Percentiles rank a stretch among this genome's conserved stretches.
Evolutionary conservation across 2,329 filamentous ascomycete species (phyloP).

Genomic region (Ophiognomonia clavigignenti-juglandacearum): DNA sequence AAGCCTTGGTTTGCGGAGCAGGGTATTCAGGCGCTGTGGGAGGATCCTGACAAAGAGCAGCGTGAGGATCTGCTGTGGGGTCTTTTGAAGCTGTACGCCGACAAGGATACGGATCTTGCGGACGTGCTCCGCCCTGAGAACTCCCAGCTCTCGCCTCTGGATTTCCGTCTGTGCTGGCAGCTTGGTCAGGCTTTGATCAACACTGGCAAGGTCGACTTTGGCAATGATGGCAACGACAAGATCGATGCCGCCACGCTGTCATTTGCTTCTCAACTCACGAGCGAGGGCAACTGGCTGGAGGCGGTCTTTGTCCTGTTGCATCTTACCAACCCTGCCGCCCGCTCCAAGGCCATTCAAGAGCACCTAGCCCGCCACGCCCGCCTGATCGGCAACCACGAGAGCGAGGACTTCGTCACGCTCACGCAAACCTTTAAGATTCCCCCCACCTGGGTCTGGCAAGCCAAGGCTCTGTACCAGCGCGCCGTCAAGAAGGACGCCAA

Average conservation of each 20-base stretch:
- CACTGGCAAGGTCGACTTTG: constrained; percentile 46
- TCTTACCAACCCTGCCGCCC: constrained; percentile 58
- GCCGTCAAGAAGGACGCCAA: constrained; percentile 64
- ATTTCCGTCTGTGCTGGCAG: constrained; percentile 79
- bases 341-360: constrained; percentile 65
- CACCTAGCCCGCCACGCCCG: constrained; percentile 69
- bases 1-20: constrained; percentile 66
- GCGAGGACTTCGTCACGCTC: constrained; percentile 53
- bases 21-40: constrained; percentile 53
- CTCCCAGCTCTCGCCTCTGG: constrained; percentile 67
- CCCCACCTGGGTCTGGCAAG: constrained; percentile 75
- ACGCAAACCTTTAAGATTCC: constrained; percentile 67
- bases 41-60: constrained; percentile 50
- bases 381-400: constrained; percentile 55
- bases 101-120: constrained; percentile 55
- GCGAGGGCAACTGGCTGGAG: constrained; percentile 61
- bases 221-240: constrained; percentile 51
- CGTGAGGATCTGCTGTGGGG: constrained; percentile 83
- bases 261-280: constrained; percentile 60
- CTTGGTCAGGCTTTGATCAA: constrained; percentile 63
- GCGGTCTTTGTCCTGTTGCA: constrained; percentile 76
- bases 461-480: constrained; percentile 78
- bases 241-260: constrained; percentile 62
- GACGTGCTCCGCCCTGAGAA: constrained; percentile 72
- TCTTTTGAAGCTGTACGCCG: constrained; percentile 74